phyloP scores from a whole-genome alignment of 192 early-diverging fungal species.

The Backusella parvicylindrica region DNA sequence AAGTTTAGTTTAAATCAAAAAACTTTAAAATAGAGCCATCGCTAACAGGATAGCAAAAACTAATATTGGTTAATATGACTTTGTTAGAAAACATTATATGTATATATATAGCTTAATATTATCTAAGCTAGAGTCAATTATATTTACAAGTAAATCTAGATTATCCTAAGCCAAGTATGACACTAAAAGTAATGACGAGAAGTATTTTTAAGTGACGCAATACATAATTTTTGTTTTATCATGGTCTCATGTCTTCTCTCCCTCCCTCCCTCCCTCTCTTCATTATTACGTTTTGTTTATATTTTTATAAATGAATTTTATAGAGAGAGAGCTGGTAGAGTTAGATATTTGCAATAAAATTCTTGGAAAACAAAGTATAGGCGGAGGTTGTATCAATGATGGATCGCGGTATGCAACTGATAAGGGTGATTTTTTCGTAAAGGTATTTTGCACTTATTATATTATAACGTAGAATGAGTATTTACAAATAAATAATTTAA shows the following conservation, averaged over 20 bases:
- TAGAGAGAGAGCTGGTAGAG: not conserved
- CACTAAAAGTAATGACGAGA: not conserved
- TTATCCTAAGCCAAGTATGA: no score
- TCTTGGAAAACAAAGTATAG: not conserved
- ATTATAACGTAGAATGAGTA: not conserved
- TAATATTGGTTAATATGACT: no score
- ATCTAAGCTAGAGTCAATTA: no score
- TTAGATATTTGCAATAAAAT: not conserved
- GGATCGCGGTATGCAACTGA: not conserved
- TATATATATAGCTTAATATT: no score
- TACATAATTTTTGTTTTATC: not conserved
- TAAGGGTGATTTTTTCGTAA: conserved; percentile 2
- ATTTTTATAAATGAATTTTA: not conserved
- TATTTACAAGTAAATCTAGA: no score
- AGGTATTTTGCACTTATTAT: not conserved
- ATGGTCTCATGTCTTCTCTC: not conserved
- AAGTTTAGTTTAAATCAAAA: no score
- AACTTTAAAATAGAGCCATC: no score
- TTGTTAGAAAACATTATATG: no score
- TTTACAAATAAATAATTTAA: not conserved
- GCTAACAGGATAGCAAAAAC: no score
- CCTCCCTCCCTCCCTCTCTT: not conserved
- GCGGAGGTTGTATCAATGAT: not conserved
- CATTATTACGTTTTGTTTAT: not conserved
- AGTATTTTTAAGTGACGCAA: not conserved